These are phyloP conservation scores for Aspergillus coremiiformis DNA, from an alignment of 495 filamentous ascomycete species.

Conservation along the genomic window DNA sequence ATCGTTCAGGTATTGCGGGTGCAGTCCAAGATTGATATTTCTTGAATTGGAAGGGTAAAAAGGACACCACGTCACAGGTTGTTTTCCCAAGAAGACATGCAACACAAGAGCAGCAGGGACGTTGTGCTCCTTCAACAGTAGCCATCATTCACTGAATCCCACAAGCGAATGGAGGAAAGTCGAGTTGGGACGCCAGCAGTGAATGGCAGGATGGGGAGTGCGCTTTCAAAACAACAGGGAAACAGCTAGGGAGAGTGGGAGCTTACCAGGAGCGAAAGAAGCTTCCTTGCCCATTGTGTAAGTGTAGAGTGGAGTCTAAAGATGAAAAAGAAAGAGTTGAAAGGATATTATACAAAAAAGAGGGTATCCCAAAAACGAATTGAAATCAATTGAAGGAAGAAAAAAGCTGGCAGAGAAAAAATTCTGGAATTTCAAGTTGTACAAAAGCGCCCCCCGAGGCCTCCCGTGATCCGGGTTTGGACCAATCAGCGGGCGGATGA, in stretches of 20 bases:
- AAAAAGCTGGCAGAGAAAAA: slow-evolving; percentile 23
- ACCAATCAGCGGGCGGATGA: slow-evolving; percentile 36
- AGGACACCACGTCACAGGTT: not conserved
- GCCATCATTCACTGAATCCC: slow-evolving; percentile 2
- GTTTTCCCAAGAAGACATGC: not conserved
- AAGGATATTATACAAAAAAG: slow-evolving; percentile 32
- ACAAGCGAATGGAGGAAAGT: not conserved
- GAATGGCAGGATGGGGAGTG: not conserved
- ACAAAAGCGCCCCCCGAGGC: slow-evolving; percentile 23
- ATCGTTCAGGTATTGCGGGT: not conserved
- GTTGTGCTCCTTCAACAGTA: not conserved
- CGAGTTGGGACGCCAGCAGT: not conserved
- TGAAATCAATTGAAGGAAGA: slow-evolving; percentile 13
- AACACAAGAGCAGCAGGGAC: not conserved
- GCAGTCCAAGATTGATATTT: not conserved
- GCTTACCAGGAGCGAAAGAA: slow-evolving; percentile 41
- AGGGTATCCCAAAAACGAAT: slow-evolving; percentile 12
- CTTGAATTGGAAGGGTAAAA: not conserved
- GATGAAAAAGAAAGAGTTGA: slow-evolving; percentile 20
- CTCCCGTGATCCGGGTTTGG: slow-evolving; percentile 30
- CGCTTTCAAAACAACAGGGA: not conserved
- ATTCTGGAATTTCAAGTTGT: slow-evolving; percentile 30
- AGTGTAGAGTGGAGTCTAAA: slow-evolving; percentile 17
- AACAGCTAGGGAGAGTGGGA: slow-evolving; percentile 9
- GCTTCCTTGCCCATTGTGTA: slow-evolving; percentile 43